These are phyloP conservation scores for Sophora flavescens DNA, from an alignment of 306 rosid species.

Conservation along the genomic window DNA sequence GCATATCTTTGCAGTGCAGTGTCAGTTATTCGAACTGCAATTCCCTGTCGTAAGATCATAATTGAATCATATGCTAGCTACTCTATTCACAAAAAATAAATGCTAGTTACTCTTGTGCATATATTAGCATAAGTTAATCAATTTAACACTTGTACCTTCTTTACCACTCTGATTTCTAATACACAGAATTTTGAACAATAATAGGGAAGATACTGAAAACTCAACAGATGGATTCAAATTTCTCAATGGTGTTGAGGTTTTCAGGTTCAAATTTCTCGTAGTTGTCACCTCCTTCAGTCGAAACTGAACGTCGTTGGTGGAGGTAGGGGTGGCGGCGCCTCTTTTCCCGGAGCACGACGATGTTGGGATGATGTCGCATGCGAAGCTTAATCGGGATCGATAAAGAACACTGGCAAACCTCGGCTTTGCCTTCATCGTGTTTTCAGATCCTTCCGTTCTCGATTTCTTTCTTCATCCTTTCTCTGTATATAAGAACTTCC, in stretches of 20 bases:
- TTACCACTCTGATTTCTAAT: background rate
- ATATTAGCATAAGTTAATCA: background rate
- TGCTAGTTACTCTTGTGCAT: too few relatives aligned
- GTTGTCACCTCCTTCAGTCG: slow-evolving; percentile 89
- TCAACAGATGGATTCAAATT: slow-evolving; percentile 94
- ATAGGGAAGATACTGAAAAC: slow-evolving; percentile 13
- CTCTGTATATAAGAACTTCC: too few relatives aligned
- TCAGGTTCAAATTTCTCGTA: slow-evolving; percentile 85
- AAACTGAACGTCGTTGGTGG: slow-evolving; percentile 70
- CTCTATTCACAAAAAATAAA: too few relatives aligned
- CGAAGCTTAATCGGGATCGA: slow-evolving; percentile 67
- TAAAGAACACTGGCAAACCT: too few relatives aligned
- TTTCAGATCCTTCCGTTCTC: too few relatives aligned
- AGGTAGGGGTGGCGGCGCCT: slow-evolving; percentile 68
- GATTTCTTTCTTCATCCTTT: too few relatives aligned
- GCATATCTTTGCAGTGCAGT: too few relatives aligned
- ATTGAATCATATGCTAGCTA: too few relatives aligned
- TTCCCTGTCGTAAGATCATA: too few relatives aligned
- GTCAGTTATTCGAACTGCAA: too few relatives aligned
- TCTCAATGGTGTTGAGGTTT: slow-evolving; percentile 81
- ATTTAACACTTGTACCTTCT: background rate
- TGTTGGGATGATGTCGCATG: slow-evolving; percentile 73
- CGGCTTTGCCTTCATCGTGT: too few relatives aligned
- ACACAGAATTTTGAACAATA: background rate
- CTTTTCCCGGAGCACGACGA: slow-evolving; percentile 59